phyloP scores from a whole-genome alignment of 371 early-diverging fungal species.

The Mucor ambiguus region DNA sequence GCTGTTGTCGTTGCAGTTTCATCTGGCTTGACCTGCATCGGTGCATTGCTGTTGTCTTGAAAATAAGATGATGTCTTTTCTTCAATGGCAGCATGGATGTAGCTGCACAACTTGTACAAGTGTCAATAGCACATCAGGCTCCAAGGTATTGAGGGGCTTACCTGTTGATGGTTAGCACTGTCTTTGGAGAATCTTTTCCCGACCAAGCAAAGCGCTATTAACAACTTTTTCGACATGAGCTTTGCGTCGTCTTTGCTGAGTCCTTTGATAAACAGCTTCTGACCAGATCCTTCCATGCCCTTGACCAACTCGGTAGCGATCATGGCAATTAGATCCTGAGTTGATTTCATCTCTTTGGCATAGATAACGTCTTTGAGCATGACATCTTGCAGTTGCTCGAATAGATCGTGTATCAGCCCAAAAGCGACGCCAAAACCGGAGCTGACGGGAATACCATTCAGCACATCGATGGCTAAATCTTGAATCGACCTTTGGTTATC shows the following conservation, averaged over 20 bases:
- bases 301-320: slow-evolving; percentile 12
- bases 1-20: neutral
- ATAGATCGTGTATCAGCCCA: slow-evolving; percentile 26
- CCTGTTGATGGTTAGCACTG: slow-evolving; percentile 16
- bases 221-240: slow-evolving; percentile 31
- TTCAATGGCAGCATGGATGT: slow-evolving; percentile 11
- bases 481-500: slow-evolving; percentile 19
- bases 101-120: slow-evolving; percentile 29
- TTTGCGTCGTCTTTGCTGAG: slow-evolving; percentile 15
- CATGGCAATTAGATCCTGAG: slow-evolving; percentile 19
- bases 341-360: slow-evolving; percentile 1
- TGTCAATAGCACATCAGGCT: neutral
- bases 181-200: slow-evolving; percentile 33
- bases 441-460: slow-evolving; percentile 27
- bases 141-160: neutral
- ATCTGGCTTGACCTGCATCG: neutral
- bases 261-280: slow-evolving; percentile 22
- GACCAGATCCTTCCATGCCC: slow-evolving; percentile 12
- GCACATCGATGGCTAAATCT: slow-evolving; percentile 30
- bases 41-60: neutral
- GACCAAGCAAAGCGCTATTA: slow-evolving; percentile 34
- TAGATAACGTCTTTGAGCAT: slow-evolving; percentile 13
- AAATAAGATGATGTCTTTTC: neutral
- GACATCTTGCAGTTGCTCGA: slow-evolving; percentile 28
- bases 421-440: slow-evolving; percentile 31